phyloP scores from a whole-genome alignment of 2,329 filamentous ascomycete species.

The Lojkania enalia region DNA sequence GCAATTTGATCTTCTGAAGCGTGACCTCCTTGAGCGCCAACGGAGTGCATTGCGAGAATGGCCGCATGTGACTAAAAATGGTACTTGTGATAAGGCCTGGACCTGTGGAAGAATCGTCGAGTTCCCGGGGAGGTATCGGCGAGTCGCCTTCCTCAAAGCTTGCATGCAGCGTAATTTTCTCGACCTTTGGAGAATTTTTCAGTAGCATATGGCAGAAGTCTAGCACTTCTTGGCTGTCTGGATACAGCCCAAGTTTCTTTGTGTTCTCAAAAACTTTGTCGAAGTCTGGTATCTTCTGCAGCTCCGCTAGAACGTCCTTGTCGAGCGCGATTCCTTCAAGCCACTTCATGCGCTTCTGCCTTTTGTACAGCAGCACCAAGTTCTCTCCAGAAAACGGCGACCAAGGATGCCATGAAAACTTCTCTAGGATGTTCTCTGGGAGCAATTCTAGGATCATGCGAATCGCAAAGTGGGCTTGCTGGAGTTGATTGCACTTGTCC shows the following conservation, averaged over 20 bases:
- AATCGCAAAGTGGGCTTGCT: constrained; percentile 52
- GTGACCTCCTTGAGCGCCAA: constrained; percentile 50
- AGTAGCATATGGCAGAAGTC: constrained; percentile 50
- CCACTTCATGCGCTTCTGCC: constrained; percentile 54
- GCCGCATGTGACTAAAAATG: constrained; percentile 52
- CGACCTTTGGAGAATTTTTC: constrained; percentile 46
- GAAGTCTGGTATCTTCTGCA: constrained; percentile 48
- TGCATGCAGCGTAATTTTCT: constrained; percentile 53
- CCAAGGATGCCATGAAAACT: constrained; percentile 57
- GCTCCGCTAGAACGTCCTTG: constrained; percentile 44
- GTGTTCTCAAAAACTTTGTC: constrained; percentile 48
- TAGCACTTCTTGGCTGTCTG: constrained; percentile 50
- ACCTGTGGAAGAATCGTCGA: constrained; percentile 52
- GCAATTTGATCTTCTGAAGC: constrained; percentile 50
- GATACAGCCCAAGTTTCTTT: constrained; percentile 52
- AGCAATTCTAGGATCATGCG: constrained; percentile 55
- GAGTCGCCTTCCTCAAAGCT: constrained; percentile 48
- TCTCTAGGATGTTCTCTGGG: constrained; percentile 53
- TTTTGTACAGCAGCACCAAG: constrained; percentile 51
- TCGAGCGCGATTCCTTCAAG: constrained; percentile 54
- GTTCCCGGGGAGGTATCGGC: constrained; percentile 42
- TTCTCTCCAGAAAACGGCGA: constrained; percentile 53
- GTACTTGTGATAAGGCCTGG: constrained; percentile 52
- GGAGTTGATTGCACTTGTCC: constrained; percentile 50
- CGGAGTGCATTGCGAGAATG: constrained; percentile 52